phyloP scores from a whole-genome alignment of 768 basidiomycete genomes.

The Phanerochaete carnosa region DNA sequence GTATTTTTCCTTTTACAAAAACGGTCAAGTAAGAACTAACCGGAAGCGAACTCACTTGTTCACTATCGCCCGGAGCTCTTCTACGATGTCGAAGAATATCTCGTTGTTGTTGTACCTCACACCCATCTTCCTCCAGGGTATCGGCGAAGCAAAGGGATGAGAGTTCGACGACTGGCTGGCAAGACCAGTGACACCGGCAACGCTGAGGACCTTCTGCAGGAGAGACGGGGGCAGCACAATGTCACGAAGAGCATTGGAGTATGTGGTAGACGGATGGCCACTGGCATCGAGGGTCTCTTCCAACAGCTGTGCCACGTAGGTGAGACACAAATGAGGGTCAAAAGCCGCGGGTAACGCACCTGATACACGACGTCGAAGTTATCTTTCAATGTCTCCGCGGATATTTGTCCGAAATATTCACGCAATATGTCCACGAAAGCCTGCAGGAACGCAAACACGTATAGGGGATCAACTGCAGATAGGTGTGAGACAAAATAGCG shows the following conservation, averaged over 20 bases:
- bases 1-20: background rate
- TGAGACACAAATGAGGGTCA: background rate
- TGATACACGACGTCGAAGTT: constrained; percentile 97
- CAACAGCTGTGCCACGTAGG: constrained; percentile 54
- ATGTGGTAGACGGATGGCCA: constrained; percentile 89
- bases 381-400: constrained; percentile 75
- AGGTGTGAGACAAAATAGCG: background rate
- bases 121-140: constrained; percentile 89
- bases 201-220: constrained; percentile 47
- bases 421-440: constrained; percentile 79
- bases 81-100: constrained; percentile 87
- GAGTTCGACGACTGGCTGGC: constrained; percentile 30
- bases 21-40: background rate
- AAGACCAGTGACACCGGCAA: constrained; percentile 47
- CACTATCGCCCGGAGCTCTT: constrained; percentile 75
- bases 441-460: constrained; percentile 86
- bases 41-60: constrained; percentile 54
- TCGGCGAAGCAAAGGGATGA: constrained; percentile 77
- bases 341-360: constrained; percentile 37
- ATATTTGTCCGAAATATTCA: constrained; percentile 88
- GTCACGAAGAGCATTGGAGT: constrained; percentile 84
- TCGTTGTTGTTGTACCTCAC: constrained; percentile 86
- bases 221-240: constrained; percentile 92
- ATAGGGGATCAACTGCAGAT: constrained; percentile 75
- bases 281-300: constrained; percentile 95